These are phyloP conservation scores for Pulveroboletus frians DNA, from an alignment of 768 basidiomycete species.

Conservation along the genomic window DNA sequence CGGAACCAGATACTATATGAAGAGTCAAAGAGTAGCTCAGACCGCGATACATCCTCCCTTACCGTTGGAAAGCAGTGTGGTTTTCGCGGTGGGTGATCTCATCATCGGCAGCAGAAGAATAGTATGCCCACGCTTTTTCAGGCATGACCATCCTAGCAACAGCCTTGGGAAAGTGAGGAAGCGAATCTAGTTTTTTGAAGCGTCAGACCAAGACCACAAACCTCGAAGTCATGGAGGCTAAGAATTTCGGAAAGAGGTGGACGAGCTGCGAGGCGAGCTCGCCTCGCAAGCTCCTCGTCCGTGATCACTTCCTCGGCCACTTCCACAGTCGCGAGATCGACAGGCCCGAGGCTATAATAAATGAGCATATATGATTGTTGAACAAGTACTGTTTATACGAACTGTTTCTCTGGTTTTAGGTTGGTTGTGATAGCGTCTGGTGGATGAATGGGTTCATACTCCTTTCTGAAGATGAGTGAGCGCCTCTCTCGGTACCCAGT, in stretches of 20 bases:
- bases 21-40: not conserved
- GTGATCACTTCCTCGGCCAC: constrained; percentile 60
- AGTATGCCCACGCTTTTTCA: constrained; percentile 93
- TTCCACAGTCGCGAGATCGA: constrained; percentile 65
- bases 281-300: constrained; percentile 65
- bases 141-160: constrained; percentile 79
- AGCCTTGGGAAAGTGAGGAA: constrained; percentile 42
- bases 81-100: constrained; percentile 90
- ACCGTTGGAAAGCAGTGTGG: constrained; percentile 88
- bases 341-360: constrained; percentile 54
- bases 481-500: not conserved
- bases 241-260: constrained; percentile 77
- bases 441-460: constrained; percentile 89
- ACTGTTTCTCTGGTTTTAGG: constrained; percentile 84
- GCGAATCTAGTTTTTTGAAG: not conserved
- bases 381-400: constrained; percentile 14
- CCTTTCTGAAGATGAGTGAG: constrained; percentile 41
- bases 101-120: constrained; percentile 94
- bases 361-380: constrained; percentile 1
- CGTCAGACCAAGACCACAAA: constrained; percentile 21
- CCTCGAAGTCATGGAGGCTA: constrained; percentile 94
- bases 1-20: constrained; percentile 79
- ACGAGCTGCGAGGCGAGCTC: constrained; percentile 53
- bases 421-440: constrained; percentile 73
- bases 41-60: not conserved